These are phyloP conservation scores for Aspergillus cejpii DNA, from an alignment of 2,329 filamentous ascomycete genomes.

Conservation along the genomic window DNA sequence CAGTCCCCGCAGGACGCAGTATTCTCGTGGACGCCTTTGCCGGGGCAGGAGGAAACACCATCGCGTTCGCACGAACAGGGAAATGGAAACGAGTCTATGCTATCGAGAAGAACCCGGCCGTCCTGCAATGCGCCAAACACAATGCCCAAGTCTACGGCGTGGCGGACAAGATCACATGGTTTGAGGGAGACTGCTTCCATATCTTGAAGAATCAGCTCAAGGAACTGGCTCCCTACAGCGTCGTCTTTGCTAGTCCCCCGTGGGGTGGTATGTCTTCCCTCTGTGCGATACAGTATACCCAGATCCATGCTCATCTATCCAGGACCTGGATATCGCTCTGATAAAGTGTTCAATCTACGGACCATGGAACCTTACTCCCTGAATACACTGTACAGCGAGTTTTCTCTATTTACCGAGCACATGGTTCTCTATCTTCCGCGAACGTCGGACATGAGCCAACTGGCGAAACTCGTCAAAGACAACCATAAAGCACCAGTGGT, in stretches of 20 bases:
- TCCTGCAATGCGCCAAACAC: conserved; percentile 82
- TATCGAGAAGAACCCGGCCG: conserved; percentile 74
- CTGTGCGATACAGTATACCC: not conserved
- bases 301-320: conserved; percentile 3
- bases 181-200: conserved; percentile 80
- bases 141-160: conserved; percentile 86
- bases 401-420: conserved; percentile 47
- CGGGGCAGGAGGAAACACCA: conserved; percentile 86
- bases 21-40: conserved; percentile 83
- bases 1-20: conserved; percentile 50
- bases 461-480: conserved; percentile 51
- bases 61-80: conserved; percentile 78
- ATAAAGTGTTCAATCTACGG: conserved; percentile 71
- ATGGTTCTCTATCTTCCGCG: conserved; percentile 77
- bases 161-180: conserved; percentile 70
- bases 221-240: conserved; percentile 45
- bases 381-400: conserved; percentile 55
- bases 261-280: conserved; percentile 56
- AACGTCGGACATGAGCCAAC: conserved; percentile 72
- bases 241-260: conserved; percentile 66
- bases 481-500: conserved; percentile 62
- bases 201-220: conserved; percentile 52
- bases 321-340: conserved; percentile 58
- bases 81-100: conserved; percentile 80
- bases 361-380: conserved; percentile 85